Evolutionary conservation across 2,329 filamentous ascomycete genomes (phyloP), one percentile per base, ranked within the genome.

Genomic region (Botryotinia convoluta): DNA sequence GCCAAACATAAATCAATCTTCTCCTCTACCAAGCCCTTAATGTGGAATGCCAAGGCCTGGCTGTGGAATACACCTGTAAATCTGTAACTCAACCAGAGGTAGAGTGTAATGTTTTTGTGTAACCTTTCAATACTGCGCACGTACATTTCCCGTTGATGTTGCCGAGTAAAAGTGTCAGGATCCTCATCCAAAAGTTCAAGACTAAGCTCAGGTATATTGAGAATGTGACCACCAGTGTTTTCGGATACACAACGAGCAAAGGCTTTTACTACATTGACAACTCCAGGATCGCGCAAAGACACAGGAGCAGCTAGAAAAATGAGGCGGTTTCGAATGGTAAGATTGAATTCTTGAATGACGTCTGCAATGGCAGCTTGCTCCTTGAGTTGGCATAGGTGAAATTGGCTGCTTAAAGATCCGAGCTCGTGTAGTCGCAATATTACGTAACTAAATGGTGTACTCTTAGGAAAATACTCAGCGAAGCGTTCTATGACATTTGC

Each of bases 41-140:
- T 89, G 80, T 97, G 90, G 76, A 93, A 91, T 0, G 93, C 94
- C 61, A 97, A 85, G 0, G 85, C 85, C 78, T 95, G 89, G 76
- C 91, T 93, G 9, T 85, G 87, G 81, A 98, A 97, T 69, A 97
- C 87, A 67, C 93, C 93, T 5, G 90, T 86, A 81, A 95, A 97
- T 10, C 95, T 91, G 82, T 95, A 98, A 78, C 93, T 95, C 26
- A 99, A 86, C 96, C 96, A 99, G 2, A 97, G 86, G 80, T 98
- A 99, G 64, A 95, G 84, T 62, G 95, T 93, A 54, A 99, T 84
- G 42, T 89, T 86, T 78, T 93, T 93, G 83, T 99, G 96, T 26
- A 99, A 86, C 4, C 84, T 82, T 81, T 99, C 96, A 32, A 98
- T 85, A 14, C 85, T 83, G 72, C 85, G 84, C 18, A 99, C 85